Conservation (phyloP, 306 rosid genomes). For the Sophora flavescens region DNA sequence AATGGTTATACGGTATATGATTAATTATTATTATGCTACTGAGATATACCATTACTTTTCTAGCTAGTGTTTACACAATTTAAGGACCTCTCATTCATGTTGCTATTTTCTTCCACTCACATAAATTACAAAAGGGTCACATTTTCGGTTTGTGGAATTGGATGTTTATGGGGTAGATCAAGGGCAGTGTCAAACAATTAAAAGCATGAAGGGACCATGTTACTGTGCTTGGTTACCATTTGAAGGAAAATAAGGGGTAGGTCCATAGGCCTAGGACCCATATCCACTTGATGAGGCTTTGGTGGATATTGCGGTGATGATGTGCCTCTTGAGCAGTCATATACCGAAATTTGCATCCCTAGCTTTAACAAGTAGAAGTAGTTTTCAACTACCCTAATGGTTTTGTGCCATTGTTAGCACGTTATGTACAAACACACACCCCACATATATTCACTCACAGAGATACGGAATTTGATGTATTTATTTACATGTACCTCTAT, state of each 20-base stretch:
- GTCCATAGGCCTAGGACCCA: slow-evolving; percentile 22
- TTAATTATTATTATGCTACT: background rate
- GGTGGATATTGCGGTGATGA: background rate
- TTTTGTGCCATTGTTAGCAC: slow-evolving; percentile 1
- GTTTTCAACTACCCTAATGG: slow-evolving; percentile 20
- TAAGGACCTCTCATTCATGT: slow-evolving; percentile 3
- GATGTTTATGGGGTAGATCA: slow-evolving; percentile 1
- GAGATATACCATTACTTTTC: background rate
- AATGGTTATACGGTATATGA: background rate
- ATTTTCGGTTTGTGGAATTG: slow-evolving; percentile 28
- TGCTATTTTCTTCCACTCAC: background rate
- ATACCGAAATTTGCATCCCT: background rate
- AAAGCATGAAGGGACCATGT: slow-evolving; percentile 39
- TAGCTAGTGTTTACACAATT: slow-evolving; percentile 22
- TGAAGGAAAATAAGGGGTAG: background rate
- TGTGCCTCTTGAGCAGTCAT: slow-evolving; percentile 23
- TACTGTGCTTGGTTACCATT: slow-evolving; percentile 6
- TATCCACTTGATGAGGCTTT: slow-evolving; percentile 32
- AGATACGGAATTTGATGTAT: slow-evolving; percentile 16
- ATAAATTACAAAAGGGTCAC: slow-evolving; percentile 4
- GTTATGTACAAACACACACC: background rate
- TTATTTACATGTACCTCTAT: background rate
- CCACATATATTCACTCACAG: slow-evolving; percentile 5
- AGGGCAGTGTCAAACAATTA: slow-evolving; percentile 11
- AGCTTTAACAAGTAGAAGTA: background rate